Evolutionary conservation across 2,329 filamentous ascomycete genomes (phyloP), one percentile per base, ranked within the genome.

Genomic region (Tolypocladium amazonense): DNA sequence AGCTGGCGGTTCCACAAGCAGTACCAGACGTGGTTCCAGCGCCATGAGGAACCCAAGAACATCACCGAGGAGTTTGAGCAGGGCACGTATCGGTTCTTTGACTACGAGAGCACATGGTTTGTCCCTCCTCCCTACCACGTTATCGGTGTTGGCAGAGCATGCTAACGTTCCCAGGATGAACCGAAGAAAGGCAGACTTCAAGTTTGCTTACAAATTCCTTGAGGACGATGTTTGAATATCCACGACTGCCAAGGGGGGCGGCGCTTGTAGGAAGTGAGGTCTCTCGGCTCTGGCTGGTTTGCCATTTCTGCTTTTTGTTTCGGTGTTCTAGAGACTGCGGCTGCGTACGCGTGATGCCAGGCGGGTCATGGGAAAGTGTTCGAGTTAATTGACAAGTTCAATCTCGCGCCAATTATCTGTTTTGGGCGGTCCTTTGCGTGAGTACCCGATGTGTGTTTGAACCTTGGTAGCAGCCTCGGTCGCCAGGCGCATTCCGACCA

Each of bases 1-100:
- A 97, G 92, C 75, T 99, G 94, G 94, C 85, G 94, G 60, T 99
- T 99, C 73, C 94, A 99, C 77, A 99, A 99, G 80, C 94, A 97
- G 74, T 99, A 99, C 72, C 94, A 96, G 75, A 99, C 94, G 1
- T 99, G 94, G 94, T 99, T 99, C 71, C 94, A 99, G 75, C 84
- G 94, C 57, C 94, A 99, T 66, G 94, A 99, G 71, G 94, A 99
- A 78, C 94, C 94, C 23, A 99, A 99, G 80, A 92, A 87, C 67
- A 99, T 99, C 70, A 97, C 94, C 0, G 94, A 99, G 75, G 94
- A 99, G 76, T 97, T 91, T 71, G 94, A 99, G 77, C 94, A 99
- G 76, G 94, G 94, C 63, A 99, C 94, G 30, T 99, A 99, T 79
- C 88, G 94, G 57, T 99, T 99, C 80, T 99, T 99, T 75, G 94